Conservation (phyloP, 139 green algal species). For the Chlamydomonas applanata region DNA sequence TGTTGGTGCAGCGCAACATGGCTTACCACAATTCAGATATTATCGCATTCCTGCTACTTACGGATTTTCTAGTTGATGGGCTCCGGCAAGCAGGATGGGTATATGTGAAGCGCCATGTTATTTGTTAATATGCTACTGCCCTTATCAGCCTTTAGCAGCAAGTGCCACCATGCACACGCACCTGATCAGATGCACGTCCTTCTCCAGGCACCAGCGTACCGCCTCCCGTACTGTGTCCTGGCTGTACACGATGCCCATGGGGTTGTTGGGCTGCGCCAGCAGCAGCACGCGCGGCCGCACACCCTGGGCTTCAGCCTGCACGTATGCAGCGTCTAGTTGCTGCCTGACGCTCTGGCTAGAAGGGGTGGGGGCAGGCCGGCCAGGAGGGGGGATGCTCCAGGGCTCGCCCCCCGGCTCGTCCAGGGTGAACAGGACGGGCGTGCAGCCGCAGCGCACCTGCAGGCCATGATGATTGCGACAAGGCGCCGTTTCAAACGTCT, state of each 20-base stretch:
- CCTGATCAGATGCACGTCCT: constrained; percentile 66
- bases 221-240: constrained; percentile 40
- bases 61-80: no score
- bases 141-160: no score
- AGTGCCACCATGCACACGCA: constrained; percentile 7
- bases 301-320: constrained; percentile 15
- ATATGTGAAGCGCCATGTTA: no score
- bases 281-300: constrained; percentile 52
- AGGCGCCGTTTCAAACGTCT: no score
- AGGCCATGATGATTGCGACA: neutral
- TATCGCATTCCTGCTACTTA: no score
- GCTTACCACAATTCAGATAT: no score
- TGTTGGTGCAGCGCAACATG: no score
- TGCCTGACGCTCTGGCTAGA: constrained; percentile 5
- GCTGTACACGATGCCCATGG: constrained; percentile 58
- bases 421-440: neutral
- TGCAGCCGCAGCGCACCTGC: neutral
- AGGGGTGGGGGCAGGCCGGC: neutral
- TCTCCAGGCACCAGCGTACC: constrained; percentile 58
- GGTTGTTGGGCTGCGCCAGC: constrained; percentile 75
- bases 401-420: neutral
- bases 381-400: neutral
- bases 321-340: constrained; percentile 29
- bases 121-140: neutral
- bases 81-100: no score